These are phyloP conservation scores for Spinacia oleracea DNA, from an alignment of 179 eudicot genomes.

Conservation along the genomic window DNA sequence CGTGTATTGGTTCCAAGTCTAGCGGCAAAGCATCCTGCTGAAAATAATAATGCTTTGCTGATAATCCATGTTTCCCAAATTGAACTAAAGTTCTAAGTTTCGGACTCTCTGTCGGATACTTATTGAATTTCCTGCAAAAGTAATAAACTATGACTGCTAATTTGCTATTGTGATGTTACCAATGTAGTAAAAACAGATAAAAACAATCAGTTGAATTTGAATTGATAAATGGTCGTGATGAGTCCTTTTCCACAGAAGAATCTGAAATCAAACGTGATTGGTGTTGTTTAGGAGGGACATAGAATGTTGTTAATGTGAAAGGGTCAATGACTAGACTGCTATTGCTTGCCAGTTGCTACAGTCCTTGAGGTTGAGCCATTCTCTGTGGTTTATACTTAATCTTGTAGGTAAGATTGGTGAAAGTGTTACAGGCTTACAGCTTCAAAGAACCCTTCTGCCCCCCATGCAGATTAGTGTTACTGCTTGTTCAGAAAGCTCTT, in stretches of 20 bases:
- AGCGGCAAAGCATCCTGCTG: constrained; percentile 15
- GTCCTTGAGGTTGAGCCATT: no score
- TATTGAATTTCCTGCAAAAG: constrained; percentile 12
- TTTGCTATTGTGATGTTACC: background rate
- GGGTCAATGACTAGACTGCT: background rate
- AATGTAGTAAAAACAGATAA: background rate
- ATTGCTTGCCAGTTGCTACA: background rate
- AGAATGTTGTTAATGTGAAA: background rate
- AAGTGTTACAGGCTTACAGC: no score
- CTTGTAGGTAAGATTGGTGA: background rate
- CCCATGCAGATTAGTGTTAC: no score
- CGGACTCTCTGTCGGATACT: constrained; percentile 5
- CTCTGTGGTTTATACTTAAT: no score
- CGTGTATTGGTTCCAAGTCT: constrained; percentile 17
- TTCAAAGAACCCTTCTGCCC: no score
- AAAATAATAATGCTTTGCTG: constrained; percentile 13
- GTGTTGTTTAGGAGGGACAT: background rate
- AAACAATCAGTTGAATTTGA: background rate
- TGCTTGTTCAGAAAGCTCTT: background rate
- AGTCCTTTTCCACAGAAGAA: background rate
- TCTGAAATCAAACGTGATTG: background rate
- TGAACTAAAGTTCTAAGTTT: constrained; percentile 20
- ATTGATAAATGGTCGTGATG: background rate
- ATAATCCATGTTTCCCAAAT: constrained; percentile 21
- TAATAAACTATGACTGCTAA: background rate